Percentiles rank a stretch among this genome's conserved stretches.
Conservation (phyloP, 2,329 filamentous ascomycete species). For the Colletotrichum sp. region DNA sequence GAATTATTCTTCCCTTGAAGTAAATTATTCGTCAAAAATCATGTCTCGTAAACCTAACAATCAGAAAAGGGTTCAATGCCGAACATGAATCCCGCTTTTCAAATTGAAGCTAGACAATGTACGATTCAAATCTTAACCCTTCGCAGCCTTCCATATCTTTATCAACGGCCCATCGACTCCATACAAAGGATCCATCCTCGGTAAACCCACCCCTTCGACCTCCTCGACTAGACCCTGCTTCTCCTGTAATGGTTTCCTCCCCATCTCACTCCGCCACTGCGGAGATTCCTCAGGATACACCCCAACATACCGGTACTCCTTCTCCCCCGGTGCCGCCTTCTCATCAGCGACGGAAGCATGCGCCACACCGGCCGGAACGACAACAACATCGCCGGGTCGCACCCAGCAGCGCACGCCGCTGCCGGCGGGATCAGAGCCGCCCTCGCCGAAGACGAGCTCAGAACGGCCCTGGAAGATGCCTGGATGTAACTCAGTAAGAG, state of each 20-base stretch:
- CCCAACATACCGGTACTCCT: conserved; percentile 26
- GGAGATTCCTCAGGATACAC: conserved; percentile 23
- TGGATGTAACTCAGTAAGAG: neutral
- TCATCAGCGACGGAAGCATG: conserved; percentile 16
- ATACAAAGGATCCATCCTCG: neutral
- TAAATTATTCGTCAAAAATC: neutral
- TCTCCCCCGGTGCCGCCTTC: neutral
- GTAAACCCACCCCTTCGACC: neutral
- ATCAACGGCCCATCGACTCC: neutral
- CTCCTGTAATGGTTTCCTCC: neutral
- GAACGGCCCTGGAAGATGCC: conserved; percentile 26
- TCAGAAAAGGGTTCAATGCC: neutral
- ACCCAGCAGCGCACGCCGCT: conserved; percentile 21
- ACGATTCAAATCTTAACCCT: neutral
- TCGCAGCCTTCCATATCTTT: neutral
- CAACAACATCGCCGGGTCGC: conserved; percentile 23
- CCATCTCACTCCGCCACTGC: neutral
- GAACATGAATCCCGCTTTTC: neutral
- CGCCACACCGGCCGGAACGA: conserved; percentile 25
- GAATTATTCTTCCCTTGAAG: neutral
- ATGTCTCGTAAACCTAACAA: neutral
- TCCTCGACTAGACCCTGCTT: neutral
- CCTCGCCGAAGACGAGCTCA: conserved; percentile 23
- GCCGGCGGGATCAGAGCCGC: conserved; percentile 7
- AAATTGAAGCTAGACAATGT: neutral